A percentile compares a stretch with the other conserved stretches of the same genome.
phyloP scores from a whole-genome alignment of 1,139 yeast genomes.

The Lodderomyces pseudojiufengensis region DNA sequence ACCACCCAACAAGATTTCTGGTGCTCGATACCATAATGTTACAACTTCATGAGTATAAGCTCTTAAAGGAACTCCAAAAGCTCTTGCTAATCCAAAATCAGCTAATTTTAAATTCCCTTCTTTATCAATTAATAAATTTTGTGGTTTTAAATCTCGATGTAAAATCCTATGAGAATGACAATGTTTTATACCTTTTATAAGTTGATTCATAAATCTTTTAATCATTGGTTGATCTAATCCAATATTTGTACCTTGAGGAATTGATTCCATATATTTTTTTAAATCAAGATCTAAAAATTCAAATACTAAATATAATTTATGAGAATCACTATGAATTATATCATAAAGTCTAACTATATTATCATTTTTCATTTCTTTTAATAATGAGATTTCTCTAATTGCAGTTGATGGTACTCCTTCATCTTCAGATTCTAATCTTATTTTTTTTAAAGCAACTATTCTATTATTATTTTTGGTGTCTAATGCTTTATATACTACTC shows the following conservation, averaged over 20 bases:
- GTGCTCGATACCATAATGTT: constrained; percentile 97
- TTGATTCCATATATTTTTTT: constrained; percentile 94
- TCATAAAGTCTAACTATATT: constrained; percentile 89
- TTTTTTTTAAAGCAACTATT: constrained; percentile 90
- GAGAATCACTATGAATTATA: constrained; percentile 95
- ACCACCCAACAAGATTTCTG: constrained; percentile 93
- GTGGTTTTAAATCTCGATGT: constrained; percentile 96
- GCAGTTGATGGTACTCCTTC: constrained; percentile 99
- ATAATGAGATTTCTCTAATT: constrained; percentile 87
- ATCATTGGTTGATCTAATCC: constrained; percentile 90
- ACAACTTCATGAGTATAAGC: constrained; percentile 98
- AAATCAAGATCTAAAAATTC: constrained; percentile 92
- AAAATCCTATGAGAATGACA: constrained; percentile 94
- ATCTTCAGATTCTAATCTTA: constrained; percentile 93
- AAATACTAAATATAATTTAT: constrained; percentile 87
- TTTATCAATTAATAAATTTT: constrained; percentile 86
- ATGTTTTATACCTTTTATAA: constrained; percentile 88
- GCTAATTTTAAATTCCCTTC: constrained; percentile 95
- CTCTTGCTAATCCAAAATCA: constrained; percentile 95
- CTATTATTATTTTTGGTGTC: constrained; percentile 87
- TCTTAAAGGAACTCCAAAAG: constrained; percentile 93
- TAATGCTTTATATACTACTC: constrained; percentile 94
- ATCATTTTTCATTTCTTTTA: constrained; percentile 90
- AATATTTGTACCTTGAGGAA: constrained; percentile 88
- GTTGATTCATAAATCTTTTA: constrained; percentile 88